These are phyloP conservation scores for Botryosphaeria dothidea DNA, from an alignment of 2,329 filamentous ascomycete species.

Conservation along the genomic window DNA sequence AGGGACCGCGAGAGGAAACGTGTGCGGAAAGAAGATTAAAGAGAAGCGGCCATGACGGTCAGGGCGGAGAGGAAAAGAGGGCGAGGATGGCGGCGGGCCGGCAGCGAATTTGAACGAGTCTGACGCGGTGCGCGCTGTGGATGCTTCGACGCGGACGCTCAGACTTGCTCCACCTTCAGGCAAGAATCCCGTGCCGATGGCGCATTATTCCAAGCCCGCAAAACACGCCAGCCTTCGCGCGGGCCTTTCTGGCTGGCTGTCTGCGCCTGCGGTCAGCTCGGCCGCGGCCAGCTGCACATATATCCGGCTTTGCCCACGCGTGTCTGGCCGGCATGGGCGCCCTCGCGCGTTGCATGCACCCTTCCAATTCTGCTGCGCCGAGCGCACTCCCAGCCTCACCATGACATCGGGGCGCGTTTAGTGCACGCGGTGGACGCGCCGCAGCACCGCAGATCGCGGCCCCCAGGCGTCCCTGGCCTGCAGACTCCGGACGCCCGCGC, in stretches of 20 bases:
- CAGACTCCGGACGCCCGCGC: background rate
- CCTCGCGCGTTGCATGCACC: background rate
- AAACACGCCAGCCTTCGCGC: background rate
- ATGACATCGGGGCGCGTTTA: slow-evolving; percentile 13
- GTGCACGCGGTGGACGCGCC: slow-evolving; percentile 1
- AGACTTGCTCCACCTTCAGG: slow-evolving; percentile 16
- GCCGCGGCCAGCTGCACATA: background rate
- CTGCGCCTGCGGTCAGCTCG: background rate
- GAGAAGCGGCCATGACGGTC: slow-evolving; percentile 18
- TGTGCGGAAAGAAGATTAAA: slow-evolving; percentile 22
- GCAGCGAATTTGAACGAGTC: slow-evolving; percentile 35
- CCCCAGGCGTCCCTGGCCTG: background rate
- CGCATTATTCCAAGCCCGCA: background rate
- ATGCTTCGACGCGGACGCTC: slow-evolving; percentile 16
- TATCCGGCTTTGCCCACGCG: background rate
- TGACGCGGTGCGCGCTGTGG: slow-evolving; percentile 20
- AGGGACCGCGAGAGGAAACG: slow-evolving; percentile 23
- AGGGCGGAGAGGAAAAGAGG: slow-evolving; percentile 20
- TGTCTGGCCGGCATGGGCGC: background rate
- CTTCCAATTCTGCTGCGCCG: background rate
- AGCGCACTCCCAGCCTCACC: background rate
- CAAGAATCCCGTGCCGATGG: slow-evolving; percentile 12
- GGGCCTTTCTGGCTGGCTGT: background rate
- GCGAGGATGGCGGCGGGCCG: slow-evolving; percentile 33
- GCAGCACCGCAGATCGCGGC: slow-evolving; percentile 3